Conservation (phyloP, 2,329 filamentous ascomycete genomes). For the Aspergillus alliaceus region DNA sequence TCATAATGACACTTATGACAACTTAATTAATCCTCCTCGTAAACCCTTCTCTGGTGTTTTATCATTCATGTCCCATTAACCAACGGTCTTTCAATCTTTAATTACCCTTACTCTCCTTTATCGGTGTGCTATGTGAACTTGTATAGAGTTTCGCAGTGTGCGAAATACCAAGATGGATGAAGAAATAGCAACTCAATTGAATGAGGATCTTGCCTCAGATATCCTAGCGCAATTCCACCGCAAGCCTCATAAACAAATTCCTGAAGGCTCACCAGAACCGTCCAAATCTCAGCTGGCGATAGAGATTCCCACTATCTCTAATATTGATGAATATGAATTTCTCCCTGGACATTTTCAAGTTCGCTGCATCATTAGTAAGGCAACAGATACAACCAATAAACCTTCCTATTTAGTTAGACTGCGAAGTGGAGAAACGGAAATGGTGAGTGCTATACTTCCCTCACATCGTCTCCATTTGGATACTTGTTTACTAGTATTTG, state of each 20-base stretch:
- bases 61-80: neutral
- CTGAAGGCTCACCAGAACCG: neutral
- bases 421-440: constrained; percentile 35
- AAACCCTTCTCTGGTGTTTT: neutral
- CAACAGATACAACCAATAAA: constrained; percentile 18
- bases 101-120: neutral
- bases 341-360: constrained; percentile 41
- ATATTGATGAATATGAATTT: constrained; percentile 37
- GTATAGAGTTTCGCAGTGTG: neutral
- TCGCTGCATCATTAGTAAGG: constrained; percentile 30
- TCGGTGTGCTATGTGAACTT: neutral
- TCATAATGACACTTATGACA: too few species aligned
- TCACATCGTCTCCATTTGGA: neutral
- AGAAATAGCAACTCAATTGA: constrained; percentile 1
- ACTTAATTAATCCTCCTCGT: too few species aligned
- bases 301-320: constrained; percentile 30
- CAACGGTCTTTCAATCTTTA: neutral
- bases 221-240: constrained; percentile 18
- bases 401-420: constrained; percentile 34
- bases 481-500: constrained; percentile 3
- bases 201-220: constrained; percentile 19
- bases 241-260: neutral
- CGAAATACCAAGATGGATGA: neutral
- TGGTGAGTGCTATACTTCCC: constrained; percentile 29
- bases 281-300: constrained; percentile 19